A percentile compares a stretch with the other conserved stretches of the same genome.
phyloP scores from a whole-genome alignment of 495 filamentous ascomycete species.

The Aspergillus incahuasiensis region DNA sequence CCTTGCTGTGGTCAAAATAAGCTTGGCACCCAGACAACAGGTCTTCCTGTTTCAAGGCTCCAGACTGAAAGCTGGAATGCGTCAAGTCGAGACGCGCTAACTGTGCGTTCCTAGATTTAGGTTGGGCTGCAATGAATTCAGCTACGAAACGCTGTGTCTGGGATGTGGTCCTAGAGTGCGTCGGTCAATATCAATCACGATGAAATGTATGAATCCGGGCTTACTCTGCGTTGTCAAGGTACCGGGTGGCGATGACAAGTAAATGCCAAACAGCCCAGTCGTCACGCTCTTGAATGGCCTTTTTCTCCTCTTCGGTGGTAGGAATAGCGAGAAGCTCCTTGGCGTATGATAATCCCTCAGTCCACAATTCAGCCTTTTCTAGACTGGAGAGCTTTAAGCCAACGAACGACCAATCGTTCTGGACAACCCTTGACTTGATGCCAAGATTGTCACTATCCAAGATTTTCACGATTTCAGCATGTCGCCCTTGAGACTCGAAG shows the following conservation, averaged over 20 bases:
- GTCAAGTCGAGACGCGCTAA: constrained; percentile 37
- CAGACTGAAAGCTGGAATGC: constrained; percentile 24
- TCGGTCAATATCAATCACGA: constrained; percentile 3
- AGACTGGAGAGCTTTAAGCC: constrained; percentile 41
- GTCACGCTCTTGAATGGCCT: constrained; percentile 43
- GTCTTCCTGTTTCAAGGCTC: constrained; percentile 28
- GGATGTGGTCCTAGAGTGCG: constrained; percentile 24
- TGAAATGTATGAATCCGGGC: neutral
- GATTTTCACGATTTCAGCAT: constrained; percentile 45
- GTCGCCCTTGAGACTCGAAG: constrained; percentile 41
- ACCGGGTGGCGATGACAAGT: constrained; percentile 25
- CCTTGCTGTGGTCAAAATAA: constrained; percentile 47
- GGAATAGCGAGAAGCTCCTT: constrained; percentile 35
- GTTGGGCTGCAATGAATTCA: constrained; percentile 29
- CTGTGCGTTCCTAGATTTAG: constrained; percentile 46
- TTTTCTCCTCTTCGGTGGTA: constrained; percentile 27
- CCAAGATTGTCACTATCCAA: constrained; percentile 49
- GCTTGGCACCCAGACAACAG: constrained; percentile 39
- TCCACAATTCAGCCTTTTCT: constrained; percentile 44
- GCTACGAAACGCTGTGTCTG: constrained; percentile 31
- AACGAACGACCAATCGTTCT: constrained; percentile 49
- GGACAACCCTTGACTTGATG: constrained; percentile 44
- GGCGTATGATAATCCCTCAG: constrained; percentile 40
- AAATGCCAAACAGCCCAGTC: constrained; percentile 57
- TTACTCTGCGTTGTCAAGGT: constrained; percentile 32